Base-by-base conservation (phyloP, 179 eudicot species). In the Silene coronaria region DNA sequence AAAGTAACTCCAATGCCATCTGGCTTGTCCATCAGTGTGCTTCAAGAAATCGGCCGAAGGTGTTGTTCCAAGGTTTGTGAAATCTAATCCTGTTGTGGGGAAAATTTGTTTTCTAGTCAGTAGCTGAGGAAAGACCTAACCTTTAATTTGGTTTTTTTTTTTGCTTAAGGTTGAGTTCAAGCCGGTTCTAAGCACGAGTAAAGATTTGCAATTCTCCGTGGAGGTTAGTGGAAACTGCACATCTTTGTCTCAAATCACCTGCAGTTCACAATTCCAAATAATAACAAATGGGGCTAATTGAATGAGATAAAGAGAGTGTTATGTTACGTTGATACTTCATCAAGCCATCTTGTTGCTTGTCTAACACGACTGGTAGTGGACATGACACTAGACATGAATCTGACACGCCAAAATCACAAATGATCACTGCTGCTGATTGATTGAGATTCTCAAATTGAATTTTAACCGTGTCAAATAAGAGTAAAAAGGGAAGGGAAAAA, bases 11-110 rank as follows among this genome's bases (percentile, higher is more conserved):
- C 75, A 38, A 62, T 84, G 42, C 84, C 87, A 57, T 76, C 92
- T 27, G 84, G 93, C 84, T 83, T 89, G 73, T 89, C 86, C 59
- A 88, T 92, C 66, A 88, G 93, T 57, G 99, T 89, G 71, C 84
- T 95, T 81, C 99, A 90, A 80, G 97, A 95, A 87, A 95, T 95
- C 81, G 99, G 93, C 59, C 88, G 91, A 77, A 88, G 97, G 77
- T 92, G 97, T 82, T 85, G 82, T 74, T 90, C 97, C 46, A 95
- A 88, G 97, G 98, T 94, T 71, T 76, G 87, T 67, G 32, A 51
- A 73, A 58, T 71, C 51, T 23, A 19, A 74, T 65, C 21, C 16
- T 76, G 45, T 61, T 59, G 14, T 53, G 3, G 21, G 7, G 38
- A 1, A 77, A 63, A 27, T 3, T 38, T 26, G 69, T 23, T 16